Percentiles rank a stretch among this genome's conserved stretches.
phyloP scores from a whole-genome alignment of 345 rosid species.

The Firmiana major region DNA sequence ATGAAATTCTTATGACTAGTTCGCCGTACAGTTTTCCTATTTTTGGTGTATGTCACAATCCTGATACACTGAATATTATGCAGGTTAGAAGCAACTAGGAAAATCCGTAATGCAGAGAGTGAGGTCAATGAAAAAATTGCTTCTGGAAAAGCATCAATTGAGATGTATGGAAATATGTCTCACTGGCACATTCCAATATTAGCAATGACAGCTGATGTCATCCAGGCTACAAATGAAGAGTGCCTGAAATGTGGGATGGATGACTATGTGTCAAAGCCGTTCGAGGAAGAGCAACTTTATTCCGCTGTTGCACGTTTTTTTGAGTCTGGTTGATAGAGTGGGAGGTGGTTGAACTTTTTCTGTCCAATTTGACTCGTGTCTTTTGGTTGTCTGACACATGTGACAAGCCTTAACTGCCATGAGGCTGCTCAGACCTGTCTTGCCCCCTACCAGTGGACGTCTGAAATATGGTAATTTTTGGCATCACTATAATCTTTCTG shows the following conservation, averaged over 20 bases:
- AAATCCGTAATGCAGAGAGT: slow-evolving; percentile 53
- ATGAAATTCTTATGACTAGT: neutral
- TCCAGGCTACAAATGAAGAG: slow-evolving; percentile 68
- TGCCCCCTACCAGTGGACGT: neutral
- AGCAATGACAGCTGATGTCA: slow-evolving; percentile 96
- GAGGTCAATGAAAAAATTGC: slow-evolving; percentile 48
- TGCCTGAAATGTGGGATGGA: slow-evolving; percentile 88
- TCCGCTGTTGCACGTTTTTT: slow-evolving; percentile 68
- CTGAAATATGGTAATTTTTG: neutral
- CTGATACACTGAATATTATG: slow-evolving; percentile 14
- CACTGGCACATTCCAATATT: slow-evolving; percentile 73
- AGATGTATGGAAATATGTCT: slow-evolving; percentile 34
- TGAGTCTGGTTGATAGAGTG: slow-evolving; percentile 35
- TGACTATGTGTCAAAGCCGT: slow-evolving; percentile 78
- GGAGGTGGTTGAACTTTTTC: slow-evolving; percentile 16
- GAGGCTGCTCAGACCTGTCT: neutral
- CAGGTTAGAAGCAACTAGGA: slow-evolving; percentile 86
- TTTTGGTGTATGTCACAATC: neutral
- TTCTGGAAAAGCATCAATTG: slow-evolving; percentile 45
- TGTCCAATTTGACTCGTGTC: slow-evolving; percentile 15
- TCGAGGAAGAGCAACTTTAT: slow-evolving; percentile 80
- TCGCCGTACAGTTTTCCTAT: neutral
- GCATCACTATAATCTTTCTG: neutral
- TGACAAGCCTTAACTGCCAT: slow-evolving; percentile 9
- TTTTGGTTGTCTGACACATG: slow-evolving; percentile 14